These are phyloP conservation scores for Trametes maxima DNA, from an alignment of 768 basidiomycete species.

Conservation along the genomic window DNA sequence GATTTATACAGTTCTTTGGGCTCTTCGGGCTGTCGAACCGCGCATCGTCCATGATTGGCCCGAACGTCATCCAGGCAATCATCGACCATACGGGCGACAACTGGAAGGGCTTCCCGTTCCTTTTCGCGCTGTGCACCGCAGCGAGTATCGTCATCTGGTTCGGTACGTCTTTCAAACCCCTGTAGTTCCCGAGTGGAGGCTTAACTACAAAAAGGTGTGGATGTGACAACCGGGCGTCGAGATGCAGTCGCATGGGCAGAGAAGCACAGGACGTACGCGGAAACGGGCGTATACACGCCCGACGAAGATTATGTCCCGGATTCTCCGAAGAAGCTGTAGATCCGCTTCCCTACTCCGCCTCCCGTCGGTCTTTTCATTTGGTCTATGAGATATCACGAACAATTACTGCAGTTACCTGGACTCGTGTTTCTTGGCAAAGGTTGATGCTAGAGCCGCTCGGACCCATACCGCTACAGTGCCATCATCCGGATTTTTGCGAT, in stretches of 20 bases:
- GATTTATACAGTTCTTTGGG: conserved; percentile 68
- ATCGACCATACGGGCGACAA: conserved; percentile 72
- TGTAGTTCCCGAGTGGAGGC: neutral
- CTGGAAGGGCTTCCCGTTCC: conserved; percentile 85
- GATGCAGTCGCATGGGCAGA: conserved; percentile 44
- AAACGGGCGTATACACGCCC: conserved; percentile 25
- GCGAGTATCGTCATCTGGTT: conserved; percentile 83
- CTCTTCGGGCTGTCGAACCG: conserved; percentile 84
- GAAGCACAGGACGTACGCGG: conserved; percentile 29
- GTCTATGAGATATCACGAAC: too few species aligned
- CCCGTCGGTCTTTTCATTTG: too few species aligned
- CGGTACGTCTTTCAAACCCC: conserved; percentile 34
- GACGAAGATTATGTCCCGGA: conserved; percentile 25
- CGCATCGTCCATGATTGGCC: conserved; percentile 85
- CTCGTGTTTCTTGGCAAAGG: too few species aligned
- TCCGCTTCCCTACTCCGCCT: too few species aligned
- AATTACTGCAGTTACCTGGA: too few species aligned
- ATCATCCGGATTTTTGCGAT: too few species aligned
- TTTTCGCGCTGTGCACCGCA: conserved; percentile 67
- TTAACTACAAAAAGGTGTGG: conserved; percentile 31
- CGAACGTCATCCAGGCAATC: conserved; percentile 83
- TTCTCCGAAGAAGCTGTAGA: conserved; percentile 8
- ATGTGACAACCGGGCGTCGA: conserved; percentile 40
- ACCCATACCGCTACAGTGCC: too few species aligned
- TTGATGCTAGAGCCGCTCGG: too few species aligned